Evolutionary conservation across 2,329 filamentous ascomycete species (phyloP).

Genomic region (Diaporthe nobilis): DNA sequence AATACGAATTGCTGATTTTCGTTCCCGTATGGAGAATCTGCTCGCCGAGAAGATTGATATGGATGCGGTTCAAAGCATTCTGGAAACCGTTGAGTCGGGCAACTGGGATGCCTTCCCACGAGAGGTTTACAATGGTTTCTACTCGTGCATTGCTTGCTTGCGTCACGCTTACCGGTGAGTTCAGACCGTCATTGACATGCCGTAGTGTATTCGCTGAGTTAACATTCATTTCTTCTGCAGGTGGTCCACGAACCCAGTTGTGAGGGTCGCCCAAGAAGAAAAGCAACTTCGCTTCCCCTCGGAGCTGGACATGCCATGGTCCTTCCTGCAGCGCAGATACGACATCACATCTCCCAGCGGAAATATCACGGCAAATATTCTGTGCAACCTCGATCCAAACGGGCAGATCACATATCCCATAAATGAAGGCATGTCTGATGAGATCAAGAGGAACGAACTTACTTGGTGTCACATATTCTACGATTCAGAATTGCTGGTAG

Average conservation of each 20-base stretch:
- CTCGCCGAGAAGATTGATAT: conserved; percentile 46
- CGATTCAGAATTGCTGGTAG: conserved; percentile 44
- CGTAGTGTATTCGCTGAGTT: background rate
- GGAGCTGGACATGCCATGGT: conserved; percentile 51
- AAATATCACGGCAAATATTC: conserved; percentile 51
- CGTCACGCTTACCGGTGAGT: conserved; percentile 54
- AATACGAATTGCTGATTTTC: conserved; percentile 44
- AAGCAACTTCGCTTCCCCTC: conserved; percentile 48
- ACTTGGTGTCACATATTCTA: conserved; percentile 51
- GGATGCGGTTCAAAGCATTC: conserved; percentile 43
- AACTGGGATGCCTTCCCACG: conserved; percentile 47
- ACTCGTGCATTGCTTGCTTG: conserved; percentile 50
- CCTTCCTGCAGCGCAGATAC: conserved; percentile 50
- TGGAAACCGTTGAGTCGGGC: conserved; percentile 46
- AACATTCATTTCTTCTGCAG: background rate
- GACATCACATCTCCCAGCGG: conserved; percentile 50
- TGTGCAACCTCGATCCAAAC: conserved; percentile 50
- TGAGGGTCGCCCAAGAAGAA: conserved; percentile 52
- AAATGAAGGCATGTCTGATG: conserved; percentile 22
- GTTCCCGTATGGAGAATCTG: conserved; percentile 43
- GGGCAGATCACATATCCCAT: conserved; percentile 32
- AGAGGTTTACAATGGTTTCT: conserved; percentile 53
- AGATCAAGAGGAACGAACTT: conserved; percentile 50
- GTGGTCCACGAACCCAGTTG: conserved; percentile 49
- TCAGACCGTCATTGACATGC: background rate